phyloP scores from a whole-genome alignment of 116 monocot species.

The Zostera marina region DNA sequence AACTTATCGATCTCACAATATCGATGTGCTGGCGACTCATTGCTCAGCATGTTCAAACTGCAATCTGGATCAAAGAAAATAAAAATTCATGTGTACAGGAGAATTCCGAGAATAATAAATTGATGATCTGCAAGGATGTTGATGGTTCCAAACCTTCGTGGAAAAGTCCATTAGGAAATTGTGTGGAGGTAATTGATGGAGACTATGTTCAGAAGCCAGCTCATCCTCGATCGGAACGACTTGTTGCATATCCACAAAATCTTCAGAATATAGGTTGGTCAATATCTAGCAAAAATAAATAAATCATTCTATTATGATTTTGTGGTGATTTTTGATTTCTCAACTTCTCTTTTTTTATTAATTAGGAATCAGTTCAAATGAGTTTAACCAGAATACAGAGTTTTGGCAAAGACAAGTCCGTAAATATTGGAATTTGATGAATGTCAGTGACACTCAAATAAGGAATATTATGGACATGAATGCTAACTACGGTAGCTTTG shows the following conservation, averaged over 20 bases:
- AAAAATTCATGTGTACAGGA: constrained; percentile 50
- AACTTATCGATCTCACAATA: constrained; percentile 55
- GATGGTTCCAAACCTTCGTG: constrained; percentile 51
- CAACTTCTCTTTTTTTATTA: neutral
- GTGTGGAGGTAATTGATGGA: constrained; percentile 25
- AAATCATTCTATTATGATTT: neutral
- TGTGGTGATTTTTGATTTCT: neutral
- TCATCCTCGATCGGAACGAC: constrained; percentile 56
- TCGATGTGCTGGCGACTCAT: constrained; percentile 95
- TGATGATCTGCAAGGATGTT: constrained; percentile 33
- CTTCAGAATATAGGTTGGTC: constrained; percentile 64
- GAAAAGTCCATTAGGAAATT: constrained; percentile 63
- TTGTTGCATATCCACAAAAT: constrained; percentile 42
- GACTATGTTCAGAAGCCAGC: constrained; percentile 38
- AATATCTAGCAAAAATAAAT: neutral
- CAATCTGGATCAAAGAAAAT: constrained; percentile 80
- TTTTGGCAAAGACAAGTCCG: constrained; percentile 64
- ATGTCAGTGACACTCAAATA: constrained; percentile 29
- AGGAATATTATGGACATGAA: constrained; percentile 98
- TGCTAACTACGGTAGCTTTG: constrained; percentile 87
- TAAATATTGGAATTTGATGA: constrained; percentile 73
- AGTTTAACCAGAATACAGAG: constrained; percentile 30
- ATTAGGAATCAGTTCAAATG: constrained; percentile 39
- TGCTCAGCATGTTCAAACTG: constrained; percentile 75
- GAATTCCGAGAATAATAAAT: constrained; percentile 46